phyloP scores from a whole-genome alignment of 352 stramenopile genomes.

The Globisporangium sylvaticum region DNA sequence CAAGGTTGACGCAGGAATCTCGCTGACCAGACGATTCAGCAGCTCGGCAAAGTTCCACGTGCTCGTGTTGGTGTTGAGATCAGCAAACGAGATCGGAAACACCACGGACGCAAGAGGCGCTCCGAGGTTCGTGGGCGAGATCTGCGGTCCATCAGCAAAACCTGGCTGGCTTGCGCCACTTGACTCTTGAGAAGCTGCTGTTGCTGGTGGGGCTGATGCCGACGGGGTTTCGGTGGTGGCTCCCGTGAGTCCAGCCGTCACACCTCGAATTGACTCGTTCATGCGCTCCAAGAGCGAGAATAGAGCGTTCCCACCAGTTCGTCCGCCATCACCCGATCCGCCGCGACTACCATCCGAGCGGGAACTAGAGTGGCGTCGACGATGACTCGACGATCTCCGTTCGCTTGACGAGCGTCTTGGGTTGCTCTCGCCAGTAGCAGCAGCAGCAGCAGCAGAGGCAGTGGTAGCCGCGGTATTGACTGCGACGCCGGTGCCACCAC shows the following conservation, averaged over 20 bases:
- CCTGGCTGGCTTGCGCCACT: neutral
- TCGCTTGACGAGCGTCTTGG: neutral
- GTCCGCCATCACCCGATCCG: neutral
- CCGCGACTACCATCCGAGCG: constrained; percentile 3
- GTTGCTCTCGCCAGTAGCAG: neutral
- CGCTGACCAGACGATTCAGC: constrained; percentile 37
- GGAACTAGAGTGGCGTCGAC: constrained; percentile 7
- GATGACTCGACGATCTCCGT: constrained; percentile 14
- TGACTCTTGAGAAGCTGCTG: neutral
- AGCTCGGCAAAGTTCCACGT: constrained; percentile 66
- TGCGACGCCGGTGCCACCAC: neutral
- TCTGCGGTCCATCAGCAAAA: constrained; percentile 4
- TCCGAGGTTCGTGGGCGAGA: constrained; percentile 29
- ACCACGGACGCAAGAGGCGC: constrained; percentile 47
- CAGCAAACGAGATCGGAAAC: constrained; percentile 47
- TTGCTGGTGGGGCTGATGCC: neutral
- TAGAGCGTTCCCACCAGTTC: constrained; percentile 11
- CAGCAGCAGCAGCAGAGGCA: neutral
- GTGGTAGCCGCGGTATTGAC: neutral
- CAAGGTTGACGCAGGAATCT: constrained; percentile 43
- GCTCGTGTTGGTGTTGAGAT: constrained; percentile 33
- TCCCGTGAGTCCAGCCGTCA: neutral
- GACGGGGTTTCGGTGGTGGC: neutral
- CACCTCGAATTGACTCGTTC: constrained; percentile 22
- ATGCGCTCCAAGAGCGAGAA: constrained; percentile 21